These are phyloP conservation scores for Xylaria sp. DNA, from an alignment of 2,329 filamentous ascomycete species.

Conservation along the genomic window DNA sequence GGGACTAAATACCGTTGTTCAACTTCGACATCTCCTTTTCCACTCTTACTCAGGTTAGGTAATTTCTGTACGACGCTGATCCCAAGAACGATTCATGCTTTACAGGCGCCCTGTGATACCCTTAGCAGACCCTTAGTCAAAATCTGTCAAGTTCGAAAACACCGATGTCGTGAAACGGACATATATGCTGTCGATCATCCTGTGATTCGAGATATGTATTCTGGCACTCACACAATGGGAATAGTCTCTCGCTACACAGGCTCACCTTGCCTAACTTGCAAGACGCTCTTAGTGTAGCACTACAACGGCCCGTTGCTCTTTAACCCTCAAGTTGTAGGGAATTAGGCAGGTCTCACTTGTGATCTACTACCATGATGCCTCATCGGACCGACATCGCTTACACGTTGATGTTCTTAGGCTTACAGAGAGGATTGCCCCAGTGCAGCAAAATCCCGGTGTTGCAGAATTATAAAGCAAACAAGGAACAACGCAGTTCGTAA, in stretches of 20 bases:
- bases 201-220: background rate
- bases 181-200: constrained; percentile 2
- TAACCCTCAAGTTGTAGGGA: background rate
- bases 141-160: background rate
- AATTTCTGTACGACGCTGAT: background rate
- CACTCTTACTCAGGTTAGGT: background rate
- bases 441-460: background rate
- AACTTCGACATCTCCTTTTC: background rate
- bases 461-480: background rate
- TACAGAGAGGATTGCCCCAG: background rate
- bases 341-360: constrained; percentile 4
- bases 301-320: constrained; percentile 5
- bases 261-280: background rate
- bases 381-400: constrained; percentile 22
- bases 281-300: background rate
- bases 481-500: background rate
- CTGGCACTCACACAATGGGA: background rate
- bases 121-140: background rate
- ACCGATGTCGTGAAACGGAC: background rate
- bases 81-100: background rate
- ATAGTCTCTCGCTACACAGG: background rate
- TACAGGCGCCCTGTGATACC: background rate
- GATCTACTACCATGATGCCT: constrained; percentile 10
- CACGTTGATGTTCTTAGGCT: background rate
- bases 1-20: background rate